Evolutionary conservation across 805 yeast genomes (phyloP).

Genomic region (Tanozyma kutaoensis): DNA sequence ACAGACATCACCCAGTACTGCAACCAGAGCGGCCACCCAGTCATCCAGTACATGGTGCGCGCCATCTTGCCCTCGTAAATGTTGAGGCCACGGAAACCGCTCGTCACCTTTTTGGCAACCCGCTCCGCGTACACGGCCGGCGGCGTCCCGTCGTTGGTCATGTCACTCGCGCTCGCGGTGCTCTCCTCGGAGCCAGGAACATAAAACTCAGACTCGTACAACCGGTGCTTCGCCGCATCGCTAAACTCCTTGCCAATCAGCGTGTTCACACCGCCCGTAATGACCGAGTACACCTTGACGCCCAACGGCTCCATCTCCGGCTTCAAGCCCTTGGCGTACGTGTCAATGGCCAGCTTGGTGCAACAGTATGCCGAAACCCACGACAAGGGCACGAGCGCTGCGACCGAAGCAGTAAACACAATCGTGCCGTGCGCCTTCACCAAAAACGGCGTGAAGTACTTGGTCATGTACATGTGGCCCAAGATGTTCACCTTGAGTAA

Average conservation of each 20-base stretch:
- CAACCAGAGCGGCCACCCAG: conserved; percentile 13
- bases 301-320: neutral
- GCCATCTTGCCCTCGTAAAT: conserved; percentile 15
- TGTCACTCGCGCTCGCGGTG: neutral
- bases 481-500: neutral
- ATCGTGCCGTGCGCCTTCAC: neutral
- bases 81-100: conserved; percentile 14
- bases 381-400: neutral
- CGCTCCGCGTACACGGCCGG: conserved; percentile 13
- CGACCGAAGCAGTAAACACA: neutral
- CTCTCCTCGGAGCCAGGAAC: neutral
- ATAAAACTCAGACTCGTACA: neutral
- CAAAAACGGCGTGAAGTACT: neutral
- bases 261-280: neutral
- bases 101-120: conserved; percentile 8
- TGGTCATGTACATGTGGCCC: neutral
- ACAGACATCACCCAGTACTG: conserved; percentile 8
- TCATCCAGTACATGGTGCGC: conserved; percentile 6
- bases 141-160: neutral
- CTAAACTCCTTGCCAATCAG: neutral
- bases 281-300: neutral
- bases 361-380: neutral
- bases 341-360: neutral
- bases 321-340: neutral
- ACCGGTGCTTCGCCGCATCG: neutral